phyloP scores from a whole-genome alignment of 1,139 yeast species.

The Blastobotrys aristatus region DNA sequence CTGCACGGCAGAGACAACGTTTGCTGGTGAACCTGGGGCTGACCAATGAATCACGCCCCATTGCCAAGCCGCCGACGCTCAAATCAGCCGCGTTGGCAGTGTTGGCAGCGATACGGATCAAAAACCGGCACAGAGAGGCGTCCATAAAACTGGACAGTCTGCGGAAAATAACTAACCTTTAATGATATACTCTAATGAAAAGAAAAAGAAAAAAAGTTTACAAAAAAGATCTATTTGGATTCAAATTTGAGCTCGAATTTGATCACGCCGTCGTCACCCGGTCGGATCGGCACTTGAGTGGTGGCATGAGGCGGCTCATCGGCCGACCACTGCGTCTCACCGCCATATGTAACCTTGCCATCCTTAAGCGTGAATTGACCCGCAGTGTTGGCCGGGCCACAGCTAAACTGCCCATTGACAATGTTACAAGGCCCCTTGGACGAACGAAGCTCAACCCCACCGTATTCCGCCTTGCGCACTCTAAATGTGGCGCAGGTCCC shows the following conservation, averaged over 20 bases:
- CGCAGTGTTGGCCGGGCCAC: constrained; percentile 27
- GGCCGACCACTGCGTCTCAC: constrained; percentile 61
- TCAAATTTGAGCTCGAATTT: constrained; percentile 42
- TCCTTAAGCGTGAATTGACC: constrained; percentile 32
- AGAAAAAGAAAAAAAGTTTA: background rate
- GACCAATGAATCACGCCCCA: background rate
- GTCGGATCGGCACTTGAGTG: constrained; percentile 49
- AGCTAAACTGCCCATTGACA: constrained; percentile 35
- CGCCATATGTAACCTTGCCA: constrained; percentile 53
- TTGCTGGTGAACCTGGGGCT: constrained; percentile 11
- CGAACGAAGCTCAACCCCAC: constrained; percentile 63
- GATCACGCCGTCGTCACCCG: constrained; percentile 41
- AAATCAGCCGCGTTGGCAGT: constrained; percentile 15
- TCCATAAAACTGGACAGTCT: background rate
- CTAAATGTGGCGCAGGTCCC: constrained; percentile 85
- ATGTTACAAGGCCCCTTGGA: constrained; percentile 74
- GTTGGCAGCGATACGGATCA: constrained; percentile 16
- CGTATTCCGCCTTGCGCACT: constrained; percentile 52
- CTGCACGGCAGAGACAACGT: constrained; percentile 13
- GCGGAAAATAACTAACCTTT: background rate
- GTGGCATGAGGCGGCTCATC: constrained; percentile 45
- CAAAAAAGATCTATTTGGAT: background rate
- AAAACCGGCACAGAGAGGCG: constrained; percentile 12
- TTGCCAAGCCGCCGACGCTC: background rate
- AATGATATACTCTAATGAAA: background rate